Evolutionary conservation across 768 basidiomycete species (phyloP).

Genomic region (Mrakia frigida): DNA sequence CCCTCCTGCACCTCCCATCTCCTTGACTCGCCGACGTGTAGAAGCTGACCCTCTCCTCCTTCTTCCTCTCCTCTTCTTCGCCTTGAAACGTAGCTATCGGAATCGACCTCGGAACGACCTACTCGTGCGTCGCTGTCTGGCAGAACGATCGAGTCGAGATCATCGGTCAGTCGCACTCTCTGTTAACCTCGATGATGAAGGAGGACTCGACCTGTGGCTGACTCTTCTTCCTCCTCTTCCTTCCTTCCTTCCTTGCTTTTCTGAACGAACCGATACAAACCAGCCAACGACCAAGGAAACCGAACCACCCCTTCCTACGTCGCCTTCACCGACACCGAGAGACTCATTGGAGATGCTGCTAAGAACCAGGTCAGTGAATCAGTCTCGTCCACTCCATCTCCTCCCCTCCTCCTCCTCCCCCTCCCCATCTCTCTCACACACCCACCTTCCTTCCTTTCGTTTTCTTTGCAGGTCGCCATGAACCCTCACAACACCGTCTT

Average conservation of each 20-base stretch:
- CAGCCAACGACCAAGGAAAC: constrained; percentile 53
- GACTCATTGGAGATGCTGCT: constrained; percentile 96
- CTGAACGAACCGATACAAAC: too few relatives aligned
- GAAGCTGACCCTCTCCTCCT: background rate
- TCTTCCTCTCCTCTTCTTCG: background rate
- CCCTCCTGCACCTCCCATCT: background rate
- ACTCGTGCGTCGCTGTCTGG: constrained; percentile 42
- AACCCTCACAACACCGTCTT: constrained; percentile 96
- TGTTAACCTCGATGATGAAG: too few relatives aligned
- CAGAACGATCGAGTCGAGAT: constrained; percentile 47
- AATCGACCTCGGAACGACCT: constrained; percentile 46
- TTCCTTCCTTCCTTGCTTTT: background rate
- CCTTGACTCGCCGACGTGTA: background rate
- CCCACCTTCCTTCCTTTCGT: background rate
- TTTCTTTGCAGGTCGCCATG: constrained; percentile 63
- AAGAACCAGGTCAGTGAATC: constrained; percentile 66
- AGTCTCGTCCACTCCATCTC: too few relatives aligned
- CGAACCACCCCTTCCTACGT: constrained; percentile 94
- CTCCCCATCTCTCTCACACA: too few relatives aligned
- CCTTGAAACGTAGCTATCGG: constrained; percentile 14
- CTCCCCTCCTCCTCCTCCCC: too few relatives aligned
- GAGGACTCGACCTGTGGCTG: background rate
- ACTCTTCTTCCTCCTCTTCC: background rate
- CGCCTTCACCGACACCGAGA: constrained; percentile 88
- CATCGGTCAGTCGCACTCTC: constrained; percentile 41